Percentiles rank a stretch among this genome's conserved stretches.
Evolutionary conservation across 2,329 filamentous ascomycete genomes (phyloP).

Genomic region (Pezicula carpinea): DNA sequence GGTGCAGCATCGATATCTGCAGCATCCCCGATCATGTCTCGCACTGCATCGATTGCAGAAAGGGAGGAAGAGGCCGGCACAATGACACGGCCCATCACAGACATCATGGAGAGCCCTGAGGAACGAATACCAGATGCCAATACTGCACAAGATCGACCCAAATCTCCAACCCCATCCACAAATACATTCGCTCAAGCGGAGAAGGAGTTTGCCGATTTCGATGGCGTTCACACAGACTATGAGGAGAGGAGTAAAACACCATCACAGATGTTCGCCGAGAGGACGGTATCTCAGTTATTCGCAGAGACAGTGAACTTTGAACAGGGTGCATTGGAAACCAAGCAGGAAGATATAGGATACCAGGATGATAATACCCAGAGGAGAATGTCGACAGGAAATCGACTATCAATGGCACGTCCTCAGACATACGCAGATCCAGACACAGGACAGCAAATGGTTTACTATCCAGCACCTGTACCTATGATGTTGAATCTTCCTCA

Average conservation of each 20-base stretch:
- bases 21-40: slow-evolving; percentile 17
- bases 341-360: slow-evolving; percentile 4
- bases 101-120: slow-evolving; percentile 10
- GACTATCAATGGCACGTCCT: slow-evolving; percentile 31
- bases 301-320: slow-evolving; percentile 11
- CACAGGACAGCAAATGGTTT: slow-evolving; percentile 79
- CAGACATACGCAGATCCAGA: slow-evolving; percentile 58
- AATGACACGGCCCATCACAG: slow-evolving; percentile 18
- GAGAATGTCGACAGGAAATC: slow-evolving; percentile 12
- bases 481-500: slow-evolving; percentile 90
- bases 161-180: slow-evolving; percentile 20
- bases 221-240: slow-evolving; percentile 64
- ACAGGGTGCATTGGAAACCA: neutral
- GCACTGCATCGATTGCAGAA: slow-evolving; percentile 21
- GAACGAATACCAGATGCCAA: slow-evolving; percentile 4
- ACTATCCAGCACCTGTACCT: slow-evolving; percentile 91
- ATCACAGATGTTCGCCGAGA: neutral
- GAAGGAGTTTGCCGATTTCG: slow-evolving; percentile 72
- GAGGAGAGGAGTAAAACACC: slow-evolving; percentile 5
- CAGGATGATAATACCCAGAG: slow-evolving; percentile 9
- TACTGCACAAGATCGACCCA: slow-evolving; percentile 15
- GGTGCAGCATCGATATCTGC: slow-evolving; percentile 9
- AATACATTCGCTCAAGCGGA: slow-evolving; percentile 60
- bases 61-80: slow-evolving; percentile 22
- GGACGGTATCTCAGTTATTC: slow-evolving; percentile 5